A percentile compares a stretch with the other conserved stretches of the same genome.
Evolutionary conservation across 1,284 basidiomycete species (phyloP).

Genomic region (Ustilago loliicola): DNA sequence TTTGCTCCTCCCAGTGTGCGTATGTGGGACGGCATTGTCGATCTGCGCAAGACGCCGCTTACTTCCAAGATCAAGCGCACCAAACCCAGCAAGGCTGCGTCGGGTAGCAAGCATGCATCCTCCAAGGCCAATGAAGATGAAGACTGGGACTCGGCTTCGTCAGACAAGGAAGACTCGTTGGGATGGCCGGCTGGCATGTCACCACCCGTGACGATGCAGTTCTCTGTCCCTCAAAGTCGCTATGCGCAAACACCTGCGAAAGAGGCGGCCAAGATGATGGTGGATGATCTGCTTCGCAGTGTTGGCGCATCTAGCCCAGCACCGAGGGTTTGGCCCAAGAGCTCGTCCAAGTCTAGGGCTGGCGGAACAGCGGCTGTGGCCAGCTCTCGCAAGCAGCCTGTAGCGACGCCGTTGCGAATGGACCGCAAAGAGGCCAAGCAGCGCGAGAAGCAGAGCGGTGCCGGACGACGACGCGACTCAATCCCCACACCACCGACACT

Average conservation of each 20-base stretch:
- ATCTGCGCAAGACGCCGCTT: conserved; percentile 77
- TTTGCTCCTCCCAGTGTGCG: conserved; percentile 57
- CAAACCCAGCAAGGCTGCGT: conserved; percentile 10
- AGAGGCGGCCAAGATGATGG: conserved; percentile 66
- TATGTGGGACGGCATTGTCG: conserved; percentile 81
- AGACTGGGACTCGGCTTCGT: conserved; percentile 57
- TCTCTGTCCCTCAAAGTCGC: conserved; percentile 79
- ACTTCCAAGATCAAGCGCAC: conserved; percentile 42
- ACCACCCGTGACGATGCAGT: conserved; percentile 86
- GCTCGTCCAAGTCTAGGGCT: conserved; percentile 24
- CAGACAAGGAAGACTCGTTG: conserved; percentile 73
- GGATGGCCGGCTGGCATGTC: conserved; percentile 79
- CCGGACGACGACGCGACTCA: conserved; percentile 54
- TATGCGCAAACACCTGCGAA: conserved; percentile 75
- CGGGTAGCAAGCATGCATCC: conserved; percentile 63
- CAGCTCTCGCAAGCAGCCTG: conserved; percentile 47
- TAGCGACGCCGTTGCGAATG: conserved; percentile 56
- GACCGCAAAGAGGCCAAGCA: conserved; percentile 43
- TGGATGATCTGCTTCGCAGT: conserved; percentile 67
- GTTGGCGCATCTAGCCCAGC: conserved; percentile 53
- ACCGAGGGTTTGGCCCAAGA: conserved; percentile 45
- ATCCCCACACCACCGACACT: conserved; percentile 68
- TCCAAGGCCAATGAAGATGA: conserved; percentile 32
- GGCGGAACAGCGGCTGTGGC: conserved; percentile 11
- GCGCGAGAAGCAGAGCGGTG: conserved; percentile 25